These are phyloP conservation scores for Suhomyces coccinellae DNA, from an alignment of 1,139 yeast genomes.

Conservation along the genomic window DNA sequence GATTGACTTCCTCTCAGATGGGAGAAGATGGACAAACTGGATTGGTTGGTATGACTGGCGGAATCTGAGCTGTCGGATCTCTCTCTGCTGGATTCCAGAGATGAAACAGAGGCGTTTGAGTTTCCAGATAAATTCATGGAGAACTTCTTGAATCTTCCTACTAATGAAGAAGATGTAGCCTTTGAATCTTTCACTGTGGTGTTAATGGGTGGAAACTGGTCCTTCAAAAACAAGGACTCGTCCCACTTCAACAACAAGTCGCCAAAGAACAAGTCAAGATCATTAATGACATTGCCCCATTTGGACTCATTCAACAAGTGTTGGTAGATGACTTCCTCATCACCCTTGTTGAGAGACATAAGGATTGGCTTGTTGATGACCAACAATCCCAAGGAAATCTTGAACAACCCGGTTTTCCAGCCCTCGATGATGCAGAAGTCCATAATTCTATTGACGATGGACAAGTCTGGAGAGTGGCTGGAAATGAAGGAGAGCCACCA, in stretches of 20 bases:
- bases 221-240: constrained; percentile 27
- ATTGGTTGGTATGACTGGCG: constrained; percentile 15
- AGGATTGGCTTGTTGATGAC: constrained; percentile 53
- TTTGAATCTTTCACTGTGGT: constrained; percentile 2
- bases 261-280: constrained; percentile 46
- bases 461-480: constrained; percentile 58
- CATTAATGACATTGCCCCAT: constrained; percentile 53
- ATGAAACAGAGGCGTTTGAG: constrained; percentile 11
- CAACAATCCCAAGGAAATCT: constrained; percentile 58
- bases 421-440: constrained; percentile 64
- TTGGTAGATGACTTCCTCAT: constrained; percentile 63
- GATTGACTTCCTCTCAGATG: constrained; percentile 4
- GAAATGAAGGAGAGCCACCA: constrained; percentile 71
- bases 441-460: constrained; percentile 52
- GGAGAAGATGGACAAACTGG: constrained; percentile 26
- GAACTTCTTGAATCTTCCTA: constrained; percentile 18
- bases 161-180: constrained; percentile 13
- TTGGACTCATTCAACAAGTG: constrained; percentile 58
- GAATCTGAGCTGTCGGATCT: constrained; percentile 16
- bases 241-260: constrained; percentile 41
- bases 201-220: neutral
- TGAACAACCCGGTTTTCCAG: constrained; percentile 61
- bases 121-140: constrained; percentile 15
- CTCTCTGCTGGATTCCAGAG: constrained; percentile 13
- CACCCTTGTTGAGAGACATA: constrained; percentile 47